Conservation (phyloP, 1,284 basidiomycete species). For the Moesziomyces sp. region DNA sequence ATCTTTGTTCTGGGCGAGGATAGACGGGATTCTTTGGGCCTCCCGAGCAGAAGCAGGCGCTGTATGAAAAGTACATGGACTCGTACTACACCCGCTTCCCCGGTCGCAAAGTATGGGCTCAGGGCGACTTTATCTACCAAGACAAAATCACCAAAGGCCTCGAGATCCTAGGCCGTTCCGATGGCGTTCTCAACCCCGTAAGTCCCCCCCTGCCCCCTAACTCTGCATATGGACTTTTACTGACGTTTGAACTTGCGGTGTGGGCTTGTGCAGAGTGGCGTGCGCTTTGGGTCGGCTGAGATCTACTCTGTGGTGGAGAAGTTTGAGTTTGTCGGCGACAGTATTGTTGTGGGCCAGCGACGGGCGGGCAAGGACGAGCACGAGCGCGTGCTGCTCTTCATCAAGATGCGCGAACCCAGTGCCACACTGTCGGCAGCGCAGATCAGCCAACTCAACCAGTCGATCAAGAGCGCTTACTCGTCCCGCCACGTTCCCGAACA, state of each 20-base stretch:
- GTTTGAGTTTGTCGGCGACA: slow-evolving; percentile 59
- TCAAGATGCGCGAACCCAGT: slow-evolving; percentile 54
- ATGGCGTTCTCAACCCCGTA: slow-evolving; percentile 72
- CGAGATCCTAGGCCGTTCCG: slow-evolving; percentile 77
- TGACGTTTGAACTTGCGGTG: background rate
- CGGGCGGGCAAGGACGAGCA: slow-evolving; percentile 50
- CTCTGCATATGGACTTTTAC: background rate
- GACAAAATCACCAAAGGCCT: slow-evolving; percentile 73
- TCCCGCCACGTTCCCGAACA: slow-evolving; percentile 63
- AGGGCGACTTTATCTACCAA: slow-evolving; percentile 53
- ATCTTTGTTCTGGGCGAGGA: background rate
- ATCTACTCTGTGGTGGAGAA: slow-evolving; percentile 79
- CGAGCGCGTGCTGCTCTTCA: slow-evolving; percentile 65
- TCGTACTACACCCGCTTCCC: slow-evolving; percentile 64
- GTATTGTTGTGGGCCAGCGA: slow-evolving; percentile 62
- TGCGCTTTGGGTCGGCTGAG: slow-evolving; percentile 85
- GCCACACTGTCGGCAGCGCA: slow-evolving; percentile 27
- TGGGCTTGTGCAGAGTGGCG: slow-evolving; percentile 70
- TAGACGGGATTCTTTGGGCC: slow-evolving; percentile 44
- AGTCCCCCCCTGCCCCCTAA: slow-evolving; percentile 2
- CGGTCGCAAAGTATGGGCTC: slow-evolving; percentile 50
- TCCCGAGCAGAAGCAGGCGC: slow-evolving; percentile 48
- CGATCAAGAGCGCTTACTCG: slow-evolving; percentile 53
- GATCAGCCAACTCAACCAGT: slow-evolving; percentile 48
- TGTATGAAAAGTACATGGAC: slow-evolving; percentile 64